Conservation (phyloP, 1,139 yeast species). For the Petasospora rhodanensis region DNA sequence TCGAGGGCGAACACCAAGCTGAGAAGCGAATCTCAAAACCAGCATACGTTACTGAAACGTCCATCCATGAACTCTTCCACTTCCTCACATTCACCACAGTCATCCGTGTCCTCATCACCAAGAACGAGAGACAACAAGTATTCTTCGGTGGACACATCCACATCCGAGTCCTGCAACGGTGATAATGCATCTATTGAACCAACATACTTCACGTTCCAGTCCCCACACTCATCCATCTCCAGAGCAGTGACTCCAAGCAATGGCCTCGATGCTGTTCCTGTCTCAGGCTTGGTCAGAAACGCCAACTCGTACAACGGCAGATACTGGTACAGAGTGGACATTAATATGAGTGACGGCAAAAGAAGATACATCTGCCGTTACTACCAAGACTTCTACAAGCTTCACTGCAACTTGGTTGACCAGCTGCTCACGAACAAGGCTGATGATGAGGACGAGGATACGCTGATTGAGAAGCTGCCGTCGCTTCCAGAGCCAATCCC, state of each 20-base stretch:
- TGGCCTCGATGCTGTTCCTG: conserved; percentile 9
- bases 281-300: conserved; percentile 54
- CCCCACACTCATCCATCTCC: too few species aligned
- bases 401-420: conserved; percentile 48
- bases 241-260: too few species aligned
- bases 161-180: conserved; percentile 3
- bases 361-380: conserved; percentile 48
- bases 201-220: conserved; percentile 7
- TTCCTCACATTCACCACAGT: too few species aligned
- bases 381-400: conserved; percentile 57
- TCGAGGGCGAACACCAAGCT: not conserved
- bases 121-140: conserved; percentile 8
- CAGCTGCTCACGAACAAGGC: conserved; percentile 9
- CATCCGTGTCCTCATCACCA: conserved; percentile 2
- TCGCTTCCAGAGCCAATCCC: conserved; percentile 31
- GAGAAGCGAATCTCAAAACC: conserved; percentile 4
- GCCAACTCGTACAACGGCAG: conserved; percentile 53
- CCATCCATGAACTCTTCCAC: too few species aligned
- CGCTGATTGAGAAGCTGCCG: conserved; percentile 20
- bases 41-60: not conserved
- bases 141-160: conserved; percentile 8
- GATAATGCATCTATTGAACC: conserved; percentile 1
- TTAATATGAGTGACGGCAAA: conserved; percentile 40
- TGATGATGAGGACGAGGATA: conserved; percentile 2
- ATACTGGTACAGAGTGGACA: conserved; percentile 54